Evolutionary conservation across 352 stramenopile genomes (phyloP).

Genomic region (Salisapilia sapeloensis): DNA sequence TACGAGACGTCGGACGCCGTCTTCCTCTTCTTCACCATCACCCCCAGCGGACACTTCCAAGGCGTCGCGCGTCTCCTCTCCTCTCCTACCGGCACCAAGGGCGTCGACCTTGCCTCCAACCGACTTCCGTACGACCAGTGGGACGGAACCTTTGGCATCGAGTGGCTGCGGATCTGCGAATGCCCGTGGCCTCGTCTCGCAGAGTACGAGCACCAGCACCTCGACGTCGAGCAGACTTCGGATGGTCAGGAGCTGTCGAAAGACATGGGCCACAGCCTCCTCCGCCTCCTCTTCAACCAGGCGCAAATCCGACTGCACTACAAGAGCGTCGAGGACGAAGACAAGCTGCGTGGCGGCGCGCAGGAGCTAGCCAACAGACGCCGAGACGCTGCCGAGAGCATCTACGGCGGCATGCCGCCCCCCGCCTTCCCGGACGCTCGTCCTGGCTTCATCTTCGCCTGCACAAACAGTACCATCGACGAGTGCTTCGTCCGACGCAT

Average conservation of each 20-base stretch:
- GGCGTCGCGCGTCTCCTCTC: slow-evolving; percentile 30
- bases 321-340: slow-evolving; percentile 70
- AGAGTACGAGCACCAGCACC: slow-evolving; percentile 51
- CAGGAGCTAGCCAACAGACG: slow-evolving; percentile 54
- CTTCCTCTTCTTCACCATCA: slow-evolving; percentile 63
- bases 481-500: slow-evolving; percentile 79
- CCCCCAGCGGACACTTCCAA: slow-evolving; percentile 65
- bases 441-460: slow-evolving; percentile 73
- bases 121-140: slow-evolving; percentile 56
- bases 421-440: slow-evolving; percentile 23
- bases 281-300: slow-evolving; percentile 70
- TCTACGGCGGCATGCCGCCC: slow-evolving; percentile 16
- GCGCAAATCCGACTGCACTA: slow-evolving; percentile 71
- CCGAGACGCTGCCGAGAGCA: slow-evolving; percentile 54
- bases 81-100: slow-evolving; percentile 15
- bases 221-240: slow-evolving; percentile 23
- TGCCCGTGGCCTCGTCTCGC: slow-evolving; percentile 69
- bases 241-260: slow-evolving; percentile 51
- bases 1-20: slow-evolving; percentile 62
- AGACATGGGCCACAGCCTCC: slow-evolving; percentile 46
- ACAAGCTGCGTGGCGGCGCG: slow-evolving; percentile 43
- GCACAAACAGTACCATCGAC: slow-evolving; percentile 65
- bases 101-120: slow-evolving; percentile 25
- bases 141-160: slow-evolving; percentile 43
- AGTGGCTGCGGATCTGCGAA: slow-evolving; percentile 79